phyloP scores from a whole-genome alignment of 257 asterid species.

The Cordia subcordata region DNA sequence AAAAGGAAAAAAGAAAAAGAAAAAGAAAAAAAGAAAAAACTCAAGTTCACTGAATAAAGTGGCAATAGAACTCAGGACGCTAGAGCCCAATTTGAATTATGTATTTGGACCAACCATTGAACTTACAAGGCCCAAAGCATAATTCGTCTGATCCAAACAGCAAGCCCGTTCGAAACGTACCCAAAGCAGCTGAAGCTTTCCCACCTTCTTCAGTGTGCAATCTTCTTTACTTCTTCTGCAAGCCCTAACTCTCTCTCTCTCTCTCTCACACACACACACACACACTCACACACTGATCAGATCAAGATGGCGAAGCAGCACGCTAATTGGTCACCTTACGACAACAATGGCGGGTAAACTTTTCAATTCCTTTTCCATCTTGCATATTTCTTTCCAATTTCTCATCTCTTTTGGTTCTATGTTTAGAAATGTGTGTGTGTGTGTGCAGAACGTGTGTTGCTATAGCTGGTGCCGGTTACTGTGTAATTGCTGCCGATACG shows the following conservation, averaged over 20 bases:
- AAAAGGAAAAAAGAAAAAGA: too few species aligned
- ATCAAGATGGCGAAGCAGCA: slow-evolving; percentile 66
- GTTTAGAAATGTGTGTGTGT: background rate
- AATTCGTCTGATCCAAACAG: too few species aligned
- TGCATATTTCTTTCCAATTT: background rate
- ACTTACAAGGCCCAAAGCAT: too few species aligned
- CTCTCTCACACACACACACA: slow-evolving; percentile 5
- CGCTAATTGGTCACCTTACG: slow-evolving; percentile 85
- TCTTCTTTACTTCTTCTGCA: background rate
- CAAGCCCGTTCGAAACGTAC: too few species aligned
- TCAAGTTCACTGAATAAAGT: too few species aligned
- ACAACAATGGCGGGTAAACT: slow-evolving; percentile 84
- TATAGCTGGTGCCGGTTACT: slow-evolving; percentile 83
- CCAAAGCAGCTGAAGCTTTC: too few species aligned
- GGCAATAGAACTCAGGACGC: too few species aligned
- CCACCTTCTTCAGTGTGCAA: too few species aligned
- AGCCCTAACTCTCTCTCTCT: slow-evolving; percentile 4
- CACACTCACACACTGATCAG: background rate
- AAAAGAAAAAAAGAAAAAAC: too few species aligned
- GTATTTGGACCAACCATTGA: too few species aligned
- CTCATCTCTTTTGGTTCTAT: background rate
- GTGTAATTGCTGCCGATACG: slow-evolving; percentile 87
- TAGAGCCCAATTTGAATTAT: too few species aligned
- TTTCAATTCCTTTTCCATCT: background rate
- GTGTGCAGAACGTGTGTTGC: slow-evolving; percentile 73